A percentile compares a stretch with the other conserved stretches of the same genome.
These are phyloP conservation scores for Diplocarpon rosae DNA, from an alignment of 2,329 filamentous ascomycete genomes.

Conservation along the genomic window DNA sequence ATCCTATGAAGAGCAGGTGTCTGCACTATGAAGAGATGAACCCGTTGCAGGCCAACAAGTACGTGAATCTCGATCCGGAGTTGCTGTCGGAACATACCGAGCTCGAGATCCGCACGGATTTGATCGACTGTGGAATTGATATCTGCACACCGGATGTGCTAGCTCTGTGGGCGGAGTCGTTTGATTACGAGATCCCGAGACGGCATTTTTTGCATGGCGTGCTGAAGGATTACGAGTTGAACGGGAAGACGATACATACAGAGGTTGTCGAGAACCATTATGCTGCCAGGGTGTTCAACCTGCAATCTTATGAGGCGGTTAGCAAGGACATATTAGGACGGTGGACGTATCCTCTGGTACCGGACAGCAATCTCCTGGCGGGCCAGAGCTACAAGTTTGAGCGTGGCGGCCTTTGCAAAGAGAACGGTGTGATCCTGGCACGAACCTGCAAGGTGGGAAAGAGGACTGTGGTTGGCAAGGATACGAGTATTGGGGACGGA, in stretches of 20 bases:
- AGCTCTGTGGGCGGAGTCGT: slow-evolving; percentile 92
- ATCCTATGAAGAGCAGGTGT: slow-evolving; percentile 68
- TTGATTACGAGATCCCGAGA: slow-evolving; percentile 86
- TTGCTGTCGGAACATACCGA: slow-evolving; percentile 63
- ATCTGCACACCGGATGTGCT: slow-evolving; percentile 95
- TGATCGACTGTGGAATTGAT: slow-evolving; percentile 91
- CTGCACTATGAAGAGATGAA: slow-evolving; percentile 91
- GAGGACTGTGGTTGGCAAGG: slow-evolving; percentile 64
- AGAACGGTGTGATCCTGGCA: slow-evolving; percentile 65
- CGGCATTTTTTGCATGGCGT: slow-evolving; percentile 86
- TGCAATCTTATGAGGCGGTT: slow-evolving; percentile 83
- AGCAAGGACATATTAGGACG: slow-evolving; percentile 76
- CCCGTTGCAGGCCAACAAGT: slow-evolving; percentile 52
- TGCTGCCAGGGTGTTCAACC: slow-evolving; percentile 72
- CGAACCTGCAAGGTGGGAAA: slow-evolving; percentile 59
- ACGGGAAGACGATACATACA: slow-evolving; percentile 92
- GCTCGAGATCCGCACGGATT: slow-evolving; percentile 72
- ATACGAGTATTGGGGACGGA: slow-evolving; percentile 63
- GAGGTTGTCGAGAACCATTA: slow-evolving; percentile 78
- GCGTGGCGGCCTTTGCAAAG: slow-evolving; percentile 63
- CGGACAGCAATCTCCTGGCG: slow-evolving; percentile 74
- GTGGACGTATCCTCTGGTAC: slow-evolving; percentile 82
- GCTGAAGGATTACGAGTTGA: slow-evolving; percentile 91
- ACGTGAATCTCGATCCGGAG: slow-evolving; percentile 65
- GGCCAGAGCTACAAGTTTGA: slow-evolving; percentile 66